A percentile compares a stretch with the other conserved stretches of the same genome.
Conservation (phyloP, 768 basidiomycete species). For the Dacryopinax primogenitus region DNA sequence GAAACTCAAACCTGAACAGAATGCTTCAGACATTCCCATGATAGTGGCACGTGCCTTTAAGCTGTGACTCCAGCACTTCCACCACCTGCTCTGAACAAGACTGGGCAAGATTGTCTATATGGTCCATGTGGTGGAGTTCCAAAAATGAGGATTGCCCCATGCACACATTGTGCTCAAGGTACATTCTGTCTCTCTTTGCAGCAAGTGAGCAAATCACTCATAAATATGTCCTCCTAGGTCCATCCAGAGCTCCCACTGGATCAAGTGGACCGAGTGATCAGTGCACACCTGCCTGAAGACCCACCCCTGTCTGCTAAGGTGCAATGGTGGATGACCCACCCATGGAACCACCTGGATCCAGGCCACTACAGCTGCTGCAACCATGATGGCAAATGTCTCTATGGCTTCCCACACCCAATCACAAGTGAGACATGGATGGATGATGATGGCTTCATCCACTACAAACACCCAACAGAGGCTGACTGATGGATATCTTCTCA, state of each 20-base stretch:
- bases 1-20: constrained; percentile 28
- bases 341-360: background rate
- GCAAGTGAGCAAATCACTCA: constrained; percentile 7
- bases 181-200: constrained; percentile 5
- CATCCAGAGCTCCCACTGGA: constrained; percentile 10
- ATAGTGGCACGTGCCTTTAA: constrained; percentile 31
- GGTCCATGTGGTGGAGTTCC: constrained; percentile 32
- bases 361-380: background rate
- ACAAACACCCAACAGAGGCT: background rate
- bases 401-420: background rate
- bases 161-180: constrained; percentile 32
- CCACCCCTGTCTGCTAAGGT: background rate
- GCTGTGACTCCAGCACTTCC: constrained; percentile 22
- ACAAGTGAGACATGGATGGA: background rate
- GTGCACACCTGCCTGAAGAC: background rate
- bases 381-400: background rate
- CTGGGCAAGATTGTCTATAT: constrained; percentile 24
- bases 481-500: background rate
- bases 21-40: constrained; percentile 27
- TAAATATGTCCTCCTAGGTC: constrained; percentile 12
- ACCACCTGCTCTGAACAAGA: constrained; percentile 25
- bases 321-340: background rate
- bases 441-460: background rate
- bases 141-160: constrained; percentile 34
- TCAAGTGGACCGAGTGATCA: background rate